Conservation (phyloP, 345 rosid species). For the Bruguiera sexangula region DNA sequence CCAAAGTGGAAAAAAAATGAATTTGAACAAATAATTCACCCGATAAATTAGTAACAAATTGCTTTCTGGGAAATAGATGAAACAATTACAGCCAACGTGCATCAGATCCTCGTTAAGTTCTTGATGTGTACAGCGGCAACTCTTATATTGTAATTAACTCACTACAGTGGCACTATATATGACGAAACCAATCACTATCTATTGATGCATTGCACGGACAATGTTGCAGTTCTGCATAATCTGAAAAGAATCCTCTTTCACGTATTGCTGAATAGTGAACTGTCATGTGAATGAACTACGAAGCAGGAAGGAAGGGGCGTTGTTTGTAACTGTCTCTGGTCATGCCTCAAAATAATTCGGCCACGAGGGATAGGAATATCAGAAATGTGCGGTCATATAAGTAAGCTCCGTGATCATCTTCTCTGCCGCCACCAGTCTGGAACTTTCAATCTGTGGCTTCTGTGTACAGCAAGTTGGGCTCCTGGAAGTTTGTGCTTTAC, state of each 20-base stretch:
- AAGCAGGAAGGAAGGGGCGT: constrained; percentile 12
- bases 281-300: neutral
- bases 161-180: neutral
- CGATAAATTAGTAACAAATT: too few relatives aligned
- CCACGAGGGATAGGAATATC: constrained; percentile 14
- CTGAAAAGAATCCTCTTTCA: constrained; percentile 1
- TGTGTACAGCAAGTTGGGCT: constrained; percentile 62
- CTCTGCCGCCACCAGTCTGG: constrained; percentile 80
- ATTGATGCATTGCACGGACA: neutral
- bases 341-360: constrained; percentile 8
- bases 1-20: too few relatives aligned
- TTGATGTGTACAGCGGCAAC: constrained; percentile 8
- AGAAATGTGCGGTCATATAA: constrained; percentile 39
- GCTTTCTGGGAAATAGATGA: too few relatives aligned
- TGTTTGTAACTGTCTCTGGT: constrained; percentile 10
- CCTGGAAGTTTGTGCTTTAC: constrained; percentile 67
- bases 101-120: neutral
- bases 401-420: constrained; percentile 24
- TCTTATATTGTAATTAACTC: constrained; percentile 11
- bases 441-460: constrained; percentile 71
- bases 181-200: neutral
- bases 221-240: constrained; percentile 3
- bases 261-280: constrained; percentile 1
- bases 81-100: too few relatives aligned
- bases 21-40: too few relatives aligned